Percentiles rank a stretch among this genome's conserved stretches.
These are phyloP conservation scores for Tylopilus intermedius DNA, from an alignment of 768 basidiomycete species.

Conservation along the genomic window DNA sequence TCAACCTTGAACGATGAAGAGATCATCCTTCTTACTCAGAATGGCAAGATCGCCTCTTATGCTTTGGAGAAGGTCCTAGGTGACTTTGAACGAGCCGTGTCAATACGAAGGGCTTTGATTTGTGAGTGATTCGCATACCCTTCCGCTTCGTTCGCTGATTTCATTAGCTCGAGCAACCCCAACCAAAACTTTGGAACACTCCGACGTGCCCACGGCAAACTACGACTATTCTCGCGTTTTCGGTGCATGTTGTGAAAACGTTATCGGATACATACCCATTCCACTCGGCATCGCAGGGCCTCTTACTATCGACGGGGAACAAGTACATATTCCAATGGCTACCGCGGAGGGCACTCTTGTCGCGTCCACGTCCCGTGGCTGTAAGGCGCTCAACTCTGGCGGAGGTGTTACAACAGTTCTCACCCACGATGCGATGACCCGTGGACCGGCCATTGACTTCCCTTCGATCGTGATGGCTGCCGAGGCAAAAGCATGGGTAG, in stretches of 20 bases:
- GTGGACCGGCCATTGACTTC: conserved; percentile 98
- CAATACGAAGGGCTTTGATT: conserved; percentile 80
- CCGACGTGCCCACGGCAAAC: conserved; percentile 72
- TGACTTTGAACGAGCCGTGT: conserved; percentile 81
- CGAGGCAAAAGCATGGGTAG: conserved; percentile 82
- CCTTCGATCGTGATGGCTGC: conserved; percentile 76
- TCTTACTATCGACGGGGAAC: conserved; percentile 78
- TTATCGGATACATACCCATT: conserved; percentile 93
- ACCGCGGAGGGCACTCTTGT: conserved; percentile 99
- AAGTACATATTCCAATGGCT: conserved; percentile 95
- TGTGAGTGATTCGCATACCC: conserved; percentile 50
- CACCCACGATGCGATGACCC: conserved; percentile 92
- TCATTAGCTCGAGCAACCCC: conserved; percentile 71
- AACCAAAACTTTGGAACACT: conserved; percentile 79
- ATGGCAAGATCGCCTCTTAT: conserved; percentile 92
- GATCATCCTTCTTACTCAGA: conserved; percentile 79
- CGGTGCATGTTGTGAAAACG: conserved; percentile 98
- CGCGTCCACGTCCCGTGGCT: conserved; percentile 94
- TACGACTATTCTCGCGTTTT: conserved; percentile 94
- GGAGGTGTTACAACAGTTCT: conserved; percentile 95
- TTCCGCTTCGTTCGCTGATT: conserved; percentile 1
- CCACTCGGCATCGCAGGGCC: conserved; percentile 97
- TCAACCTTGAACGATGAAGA: conserved; percentile 84
- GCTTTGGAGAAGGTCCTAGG: conserved; percentile 93
- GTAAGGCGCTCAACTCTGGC: conserved; percentile 94